Evolutionary conservation across 805 yeast genomes (phyloP), one percentile per base, ranked within the genome.

Genomic region (Saccharomycopsis microspora): DNA sequence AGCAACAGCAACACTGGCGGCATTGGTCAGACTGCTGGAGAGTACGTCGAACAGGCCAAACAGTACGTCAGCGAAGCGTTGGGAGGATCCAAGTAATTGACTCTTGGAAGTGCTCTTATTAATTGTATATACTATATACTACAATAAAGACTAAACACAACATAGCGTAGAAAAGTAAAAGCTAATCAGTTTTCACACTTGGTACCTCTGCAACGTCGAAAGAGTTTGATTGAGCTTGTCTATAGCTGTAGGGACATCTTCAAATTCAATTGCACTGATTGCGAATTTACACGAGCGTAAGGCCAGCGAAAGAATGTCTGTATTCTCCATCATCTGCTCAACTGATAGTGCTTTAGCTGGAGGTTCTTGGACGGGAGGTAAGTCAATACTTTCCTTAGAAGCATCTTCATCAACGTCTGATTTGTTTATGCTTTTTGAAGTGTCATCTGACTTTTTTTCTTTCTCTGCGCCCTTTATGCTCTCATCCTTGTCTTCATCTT

Each of bases 241-340:
- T 41, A 77, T 75, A 3, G 90, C 89, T 0, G 90, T 83, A 3
- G 61, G 70, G 35, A 74, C 63, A 56, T 84, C 94, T 51, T 84
- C 90, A 59, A 82, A 84, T 57, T 82, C 82, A 58, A 84, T 67
- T 0, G 93, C 90, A 49, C 87, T 79, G 5, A 82, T 75, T 2
- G 88, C 90, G 59, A 78, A 84, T 58, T 77, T 81, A 37, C 46
- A 42, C 30, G 30, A 19, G 27, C 45, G 44, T 38, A 41, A 45
- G 27, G 45, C 41, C 19, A 37, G 11, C 5, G 11, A 37, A 4
- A 46, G 39, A 4, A 49, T 10, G 6, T 47, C 40, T 10, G 27
- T 11, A 31, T 46, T 38, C 28, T 3, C 19, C 6, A 46, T n/a
- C 8, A 46, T 30, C 9, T 46, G 35, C 4, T 31, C 37, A 8